phyloP scores from a whole-genome alignment of 345 rosid species.

The Raphanus sativus region DNA sequence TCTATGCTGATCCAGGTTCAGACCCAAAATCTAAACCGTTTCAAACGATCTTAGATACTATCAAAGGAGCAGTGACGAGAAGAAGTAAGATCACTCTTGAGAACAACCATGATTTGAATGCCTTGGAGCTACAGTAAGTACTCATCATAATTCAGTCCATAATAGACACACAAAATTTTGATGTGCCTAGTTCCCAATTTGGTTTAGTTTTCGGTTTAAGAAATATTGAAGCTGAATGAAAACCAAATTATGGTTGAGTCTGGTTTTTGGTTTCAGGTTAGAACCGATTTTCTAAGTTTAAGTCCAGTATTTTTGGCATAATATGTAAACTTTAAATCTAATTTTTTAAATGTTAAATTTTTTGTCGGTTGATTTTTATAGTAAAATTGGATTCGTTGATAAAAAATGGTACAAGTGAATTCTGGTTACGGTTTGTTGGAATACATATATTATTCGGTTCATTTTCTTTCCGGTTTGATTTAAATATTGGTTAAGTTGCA shows the following conservation, averaged over 20 bases:
- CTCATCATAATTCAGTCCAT: conserved; percentile 10
- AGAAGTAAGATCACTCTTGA: conserved; percentile 44
- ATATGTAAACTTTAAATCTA: too few relatives aligned
- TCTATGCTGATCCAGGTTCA: conserved; percentile 37
- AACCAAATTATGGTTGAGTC: not conserved
- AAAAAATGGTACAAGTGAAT: not conserved
- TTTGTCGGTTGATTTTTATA: too few relatives aligned
- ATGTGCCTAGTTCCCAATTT: not conserved
- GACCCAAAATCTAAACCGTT: conserved; percentile 31
- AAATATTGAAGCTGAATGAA: not conserved
- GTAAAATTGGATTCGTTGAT: too few relatives aligned
- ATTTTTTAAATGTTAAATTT: too few relatives aligned
- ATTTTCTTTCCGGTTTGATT: not conserved
- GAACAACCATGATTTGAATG: conserved; percentile 41
- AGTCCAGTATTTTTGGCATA: too few relatives aligned
- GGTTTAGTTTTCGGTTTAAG: not conserved
- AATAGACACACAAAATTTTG: not conserved
- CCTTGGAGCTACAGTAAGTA: conserved; percentile 80
- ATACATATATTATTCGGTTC: not conserved
- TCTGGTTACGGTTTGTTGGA: not conserved
- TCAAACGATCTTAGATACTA: conserved; percentile 26
- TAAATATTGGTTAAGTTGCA: not conserved
- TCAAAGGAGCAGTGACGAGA: conserved; percentile 43
- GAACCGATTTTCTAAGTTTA: not conserved
- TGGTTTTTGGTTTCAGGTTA: not conserved